Percentiles rank a stretch among this genome's conserved stretches.
phyloP scores from a whole-genome alignment of 1,284 basidiomycete genomes.

The Psilocybe mexicana region DNA sequence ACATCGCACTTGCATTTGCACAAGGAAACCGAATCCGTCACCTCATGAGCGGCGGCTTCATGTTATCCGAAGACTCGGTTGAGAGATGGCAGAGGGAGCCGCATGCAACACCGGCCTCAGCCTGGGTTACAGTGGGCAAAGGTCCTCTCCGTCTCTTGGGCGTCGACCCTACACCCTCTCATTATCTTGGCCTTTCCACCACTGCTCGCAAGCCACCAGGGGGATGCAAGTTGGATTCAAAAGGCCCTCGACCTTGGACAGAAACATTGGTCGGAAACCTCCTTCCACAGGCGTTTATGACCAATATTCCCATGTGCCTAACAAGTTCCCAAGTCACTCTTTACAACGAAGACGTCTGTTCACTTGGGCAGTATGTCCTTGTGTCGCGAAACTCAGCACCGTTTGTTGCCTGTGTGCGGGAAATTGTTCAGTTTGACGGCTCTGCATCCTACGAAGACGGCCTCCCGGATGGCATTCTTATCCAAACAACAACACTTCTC shows the following conservation, averaged over 20 bases:
- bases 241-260: background rate
- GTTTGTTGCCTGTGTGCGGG: background rate
- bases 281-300: background rate
- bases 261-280: background rate
- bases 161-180: background rate
- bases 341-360: slow-evolving; percentile 5
- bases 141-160: background rate
- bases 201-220: background rate
- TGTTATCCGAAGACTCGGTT: background rate
- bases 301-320: background rate
- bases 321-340: background rate
- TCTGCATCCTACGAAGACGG: background rate
- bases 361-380: slow-evolving; percentile 8
- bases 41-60: slow-evolving; percentile 32
- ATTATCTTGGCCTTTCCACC: background rate
- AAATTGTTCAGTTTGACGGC: slow-evolving; percentile 4
- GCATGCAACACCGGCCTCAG: background rate
- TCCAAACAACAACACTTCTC: background rate
- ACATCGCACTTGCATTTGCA: slow-evolving; percentile 40
- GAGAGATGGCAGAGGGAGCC: background rate
- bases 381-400: background rate
- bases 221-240: background rate
- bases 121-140: background rate
- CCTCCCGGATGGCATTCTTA: slow-evolving; percentile 7
- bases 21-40: slow-evolving; percentile 37